Percentiles rank a stretch among this genome's conserved stretches.
These are phyloP conservation scores for Symbiodinium pilosum DNA, from an alignment of 73 alveolate species.

Conservation along the genomic window DNA sequence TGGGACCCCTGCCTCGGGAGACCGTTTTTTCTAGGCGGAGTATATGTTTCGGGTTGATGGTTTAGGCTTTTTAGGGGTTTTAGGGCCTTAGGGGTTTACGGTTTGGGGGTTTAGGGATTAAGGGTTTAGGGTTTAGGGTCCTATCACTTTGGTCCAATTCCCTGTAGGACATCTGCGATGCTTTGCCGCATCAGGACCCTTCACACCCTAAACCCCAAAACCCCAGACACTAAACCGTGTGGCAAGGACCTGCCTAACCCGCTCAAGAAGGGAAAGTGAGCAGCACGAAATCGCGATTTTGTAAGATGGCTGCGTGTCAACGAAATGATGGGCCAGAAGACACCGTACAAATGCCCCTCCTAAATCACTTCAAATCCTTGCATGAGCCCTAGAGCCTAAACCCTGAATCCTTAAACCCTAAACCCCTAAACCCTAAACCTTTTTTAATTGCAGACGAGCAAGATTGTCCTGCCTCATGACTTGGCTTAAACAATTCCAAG, in stretches of 20 bases:
- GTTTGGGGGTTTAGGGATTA: background rate
- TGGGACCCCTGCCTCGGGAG: background rate
- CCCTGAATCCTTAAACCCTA: too few species aligned
- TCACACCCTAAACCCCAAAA: too few species aligned
- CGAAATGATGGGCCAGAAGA: background rate
- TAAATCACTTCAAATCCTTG: too few species aligned
- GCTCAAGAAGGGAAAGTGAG: constrained; percentile 91
- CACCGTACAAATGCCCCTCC: too few species aligned
- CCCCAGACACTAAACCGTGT: background rate
- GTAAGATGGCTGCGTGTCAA: background rate
- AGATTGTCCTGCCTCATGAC: too few species aligned
- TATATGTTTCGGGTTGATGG: background rate
- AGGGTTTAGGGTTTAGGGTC: background rate
- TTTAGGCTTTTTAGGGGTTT: background rate
- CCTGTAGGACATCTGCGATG: too few species aligned
- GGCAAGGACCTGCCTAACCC: constrained; percentile 82
- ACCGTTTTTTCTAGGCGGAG: background rate
- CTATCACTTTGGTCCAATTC: too few species aligned
- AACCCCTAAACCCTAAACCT: too few species aligned
- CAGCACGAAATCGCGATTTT: background rate
- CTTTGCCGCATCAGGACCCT: too few species aligned
- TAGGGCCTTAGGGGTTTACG: background rate
- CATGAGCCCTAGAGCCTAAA: too few species aligned
- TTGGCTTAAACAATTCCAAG: too few species aligned
- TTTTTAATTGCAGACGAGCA: too few species aligned